phyloP scores from a whole-genome alignment of 495 filamentous ascomycete species.

The Apodospora peruviana region DNA sequence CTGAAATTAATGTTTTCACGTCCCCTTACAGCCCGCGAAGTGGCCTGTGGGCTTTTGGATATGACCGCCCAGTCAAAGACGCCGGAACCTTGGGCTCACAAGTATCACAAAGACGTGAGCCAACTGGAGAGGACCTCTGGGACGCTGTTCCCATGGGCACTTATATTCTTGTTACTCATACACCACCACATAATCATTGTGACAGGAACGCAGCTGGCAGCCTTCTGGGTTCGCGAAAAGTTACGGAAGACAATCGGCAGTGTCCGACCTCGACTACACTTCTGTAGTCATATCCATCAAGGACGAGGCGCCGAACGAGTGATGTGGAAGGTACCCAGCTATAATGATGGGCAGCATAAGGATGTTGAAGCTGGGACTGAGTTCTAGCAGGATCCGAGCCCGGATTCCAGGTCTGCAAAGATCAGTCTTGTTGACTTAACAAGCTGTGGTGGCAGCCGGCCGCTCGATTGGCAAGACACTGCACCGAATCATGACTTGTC shows the following conservation, averaged over 20 bases:
- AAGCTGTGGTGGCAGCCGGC: constrained; percentile 18
- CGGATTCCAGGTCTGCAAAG: constrained; percentile 31
- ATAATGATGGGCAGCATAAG: constrained; percentile 9
- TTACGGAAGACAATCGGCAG: constrained; percentile 66
- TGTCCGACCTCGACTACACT: constrained; percentile 72
- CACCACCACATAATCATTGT: constrained; percentile 66
- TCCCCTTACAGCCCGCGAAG: constrained; percentile 63
- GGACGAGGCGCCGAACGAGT: constrained; percentile 54
- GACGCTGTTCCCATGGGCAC: constrained; percentile 57
- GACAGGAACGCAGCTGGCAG: constrained; percentile 47
- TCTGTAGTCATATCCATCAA: constrained; percentile 86
- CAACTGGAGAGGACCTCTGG: constrained; percentile 47
- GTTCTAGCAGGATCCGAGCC: constrained; percentile 33
- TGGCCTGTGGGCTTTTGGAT: constrained; percentile 71
- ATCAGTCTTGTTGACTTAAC: constrained; percentile 41
- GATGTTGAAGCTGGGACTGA: constrained; percentile 22
- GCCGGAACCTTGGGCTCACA: not conserved
- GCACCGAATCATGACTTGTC: constrained; percentile 16
- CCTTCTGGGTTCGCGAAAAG: constrained; percentile 59
- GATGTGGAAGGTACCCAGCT: constrained; percentile 43
- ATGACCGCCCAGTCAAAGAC: constrained; percentile 35
- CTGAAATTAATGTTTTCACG: constrained; percentile 68
- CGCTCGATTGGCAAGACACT: constrained; percentile 23
- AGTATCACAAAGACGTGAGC: not conserved
- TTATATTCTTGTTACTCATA: constrained; percentile 85